phyloP scores from a whole-genome alignment of 176 grass and related monocot genomes.

The Bothriochloa decipiens region DNA sequence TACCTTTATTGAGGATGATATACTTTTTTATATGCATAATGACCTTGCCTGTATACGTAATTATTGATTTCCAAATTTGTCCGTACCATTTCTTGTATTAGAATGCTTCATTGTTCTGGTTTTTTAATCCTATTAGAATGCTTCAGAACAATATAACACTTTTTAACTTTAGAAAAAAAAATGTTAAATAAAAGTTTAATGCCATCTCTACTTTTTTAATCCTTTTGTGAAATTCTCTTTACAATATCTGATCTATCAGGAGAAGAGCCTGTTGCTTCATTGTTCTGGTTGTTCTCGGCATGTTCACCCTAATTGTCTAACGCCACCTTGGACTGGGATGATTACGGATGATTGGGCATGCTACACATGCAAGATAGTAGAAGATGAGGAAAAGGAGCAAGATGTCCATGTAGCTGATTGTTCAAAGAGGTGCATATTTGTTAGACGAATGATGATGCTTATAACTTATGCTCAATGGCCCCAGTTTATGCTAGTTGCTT shows the following conservation, averaged over 20 bases:
- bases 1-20: conserved; percentile 12
- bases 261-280: conserved; percentile 82
- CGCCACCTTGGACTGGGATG: conserved; percentile 88
- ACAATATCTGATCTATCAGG: conserved; percentile 53
- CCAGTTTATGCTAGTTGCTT: conserved; percentile 38
- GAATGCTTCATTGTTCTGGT: conserved; percentile 34
- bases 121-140: conserved; percentile 7
- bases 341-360: conserved; percentile 94
- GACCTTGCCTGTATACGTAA: background rate
- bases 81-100: background rate
- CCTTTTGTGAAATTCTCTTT: conserved; percentile 24
- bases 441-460: conserved; percentile 26
- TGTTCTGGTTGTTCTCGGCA: conserved; percentile 91
- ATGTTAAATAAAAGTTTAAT: background rate
- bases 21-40: conserved; percentile 14
- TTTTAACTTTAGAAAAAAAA: conserved; percentile 4
- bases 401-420: conserved; percentile 83
- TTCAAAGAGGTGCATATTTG: conserved; percentile 68
- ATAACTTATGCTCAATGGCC: conserved; percentile 28
- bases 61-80: conserved; percentile 20
- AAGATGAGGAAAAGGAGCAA: conserved; percentile 71
- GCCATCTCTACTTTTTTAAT: conserved; percentile 3
- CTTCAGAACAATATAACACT: conserved; percentile 29
- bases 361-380: conserved; percentile 78
- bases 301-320: conserved; percentile 86